A percentile compares a stretch with the other conserved stretches of the same genome.
phyloP scores from a whole-genome alignment of 2,329 filamentous ascomycete genomes.

The Sclerotinia glacialis region DNA sequence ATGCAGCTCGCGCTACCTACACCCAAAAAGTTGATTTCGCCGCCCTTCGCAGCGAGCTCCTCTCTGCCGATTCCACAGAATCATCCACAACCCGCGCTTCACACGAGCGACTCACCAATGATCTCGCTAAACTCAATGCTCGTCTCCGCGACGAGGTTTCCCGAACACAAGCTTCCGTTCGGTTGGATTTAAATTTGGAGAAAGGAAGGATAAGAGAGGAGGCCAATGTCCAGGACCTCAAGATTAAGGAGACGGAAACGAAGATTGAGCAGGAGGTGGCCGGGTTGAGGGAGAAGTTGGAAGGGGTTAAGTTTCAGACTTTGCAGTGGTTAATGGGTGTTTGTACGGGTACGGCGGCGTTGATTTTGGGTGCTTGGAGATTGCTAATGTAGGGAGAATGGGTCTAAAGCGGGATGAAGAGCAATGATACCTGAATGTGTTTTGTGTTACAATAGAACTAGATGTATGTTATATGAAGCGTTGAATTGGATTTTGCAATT shows the following conservation, averaged over 20 bases:
- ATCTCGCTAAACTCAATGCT: slow-evolving; percentile 89
- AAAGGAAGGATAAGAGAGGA: slow-evolving; percentile 96
- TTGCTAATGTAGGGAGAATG: slow-evolving; percentile 56
- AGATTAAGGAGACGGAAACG: slow-evolving; percentile 98
- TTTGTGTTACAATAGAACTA: slow-evolving; percentile 7
- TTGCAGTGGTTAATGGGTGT: slow-evolving; percentile 97
- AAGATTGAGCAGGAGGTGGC: slow-evolving; percentile 98
- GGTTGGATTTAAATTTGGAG: slow-evolving; percentile 90
- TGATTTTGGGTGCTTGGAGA: slow-evolving; percentile 68
- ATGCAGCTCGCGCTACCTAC: slow-evolving; percentile 76
- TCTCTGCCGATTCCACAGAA: slow-evolving; percentile 89
- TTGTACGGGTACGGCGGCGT: slow-evolving; percentile 63
- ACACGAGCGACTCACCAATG: slow-evolving; percentile 90
- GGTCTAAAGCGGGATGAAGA: not conserved
- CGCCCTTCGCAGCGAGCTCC: slow-evolving; percentile 89
- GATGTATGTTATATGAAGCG: not conserved
- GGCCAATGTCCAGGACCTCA: slow-evolving; percentile 92
- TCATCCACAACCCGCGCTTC: slow-evolving; percentile 81
- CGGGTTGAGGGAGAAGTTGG: slow-evolving; percentile 82
- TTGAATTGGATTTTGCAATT: not conserved
- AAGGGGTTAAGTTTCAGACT: slow-evolving; percentile 97
- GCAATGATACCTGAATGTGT: slow-evolving; percentile 8
- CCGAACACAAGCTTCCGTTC: slow-evolving; percentile 86
- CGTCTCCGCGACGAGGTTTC: slow-evolving; percentile 90
- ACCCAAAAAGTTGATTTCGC: slow-evolving; percentile 96